Conservation (phyloP, 2,329 filamentous ascomycete genomes). For the Chrysoporthe austroafricana region DNA sequence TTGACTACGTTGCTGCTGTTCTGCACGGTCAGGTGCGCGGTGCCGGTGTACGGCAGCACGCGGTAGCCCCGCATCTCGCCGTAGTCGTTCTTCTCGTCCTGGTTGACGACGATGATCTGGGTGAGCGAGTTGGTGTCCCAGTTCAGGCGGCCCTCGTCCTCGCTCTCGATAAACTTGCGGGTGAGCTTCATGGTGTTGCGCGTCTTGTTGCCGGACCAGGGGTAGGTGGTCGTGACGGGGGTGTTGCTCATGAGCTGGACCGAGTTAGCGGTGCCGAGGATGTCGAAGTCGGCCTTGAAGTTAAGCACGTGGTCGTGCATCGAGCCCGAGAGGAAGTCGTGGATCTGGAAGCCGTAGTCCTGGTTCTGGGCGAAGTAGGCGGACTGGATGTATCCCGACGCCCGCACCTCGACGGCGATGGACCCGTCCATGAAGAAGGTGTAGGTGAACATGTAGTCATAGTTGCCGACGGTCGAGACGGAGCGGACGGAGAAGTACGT, state of each 20-base stretch:
- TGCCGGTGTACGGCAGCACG: slow-evolving; percentile 44
- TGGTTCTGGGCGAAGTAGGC: slow-evolving; percentile 50
- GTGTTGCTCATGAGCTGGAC: slow-evolving; percentile 43
- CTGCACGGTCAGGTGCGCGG: slow-evolving; percentile 50
- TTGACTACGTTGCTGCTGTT: slow-evolving; percentile 52
- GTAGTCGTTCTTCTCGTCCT: slow-evolving; percentile 49
- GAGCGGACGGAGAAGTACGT: slow-evolving; percentile 50
- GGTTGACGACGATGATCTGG: slow-evolving; percentile 56
- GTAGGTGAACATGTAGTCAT: slow-evolving; percentile 57
- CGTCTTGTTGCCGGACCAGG: slow-evolving; percentile 52
- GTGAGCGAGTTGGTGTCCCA: slow-evolving; percentile 53
- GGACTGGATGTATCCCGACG: slow-evolving; percentile 58
- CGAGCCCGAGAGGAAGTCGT: slow-evolving; percentile 50
- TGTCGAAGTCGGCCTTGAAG: slow-evolving; percentile 59
- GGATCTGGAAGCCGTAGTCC: slow-evolving; percentile 55
- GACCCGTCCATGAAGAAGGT: slow-evolving; percentile 56
- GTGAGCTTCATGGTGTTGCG: slow-evolving; percentile 57
- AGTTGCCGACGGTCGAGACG: slow-evolving; percentile 57
- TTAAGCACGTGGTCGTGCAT: slow-evolving; percentile 62
- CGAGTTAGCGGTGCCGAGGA: slow-evolving; percentile 52
- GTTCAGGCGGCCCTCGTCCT: slow-evolving; percentile 49
- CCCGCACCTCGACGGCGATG: slow-evolving; percentile 54
- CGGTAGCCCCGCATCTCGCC: slow-evolving; percentile 58
- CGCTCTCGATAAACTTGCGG: slow-evolving; percentile 45
- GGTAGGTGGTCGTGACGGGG: slow-evolving; percentile 42